Conservation (phyloP, 2,329 filamentous ascomycete species). For the Cladobotryum protrusum region DNA sequence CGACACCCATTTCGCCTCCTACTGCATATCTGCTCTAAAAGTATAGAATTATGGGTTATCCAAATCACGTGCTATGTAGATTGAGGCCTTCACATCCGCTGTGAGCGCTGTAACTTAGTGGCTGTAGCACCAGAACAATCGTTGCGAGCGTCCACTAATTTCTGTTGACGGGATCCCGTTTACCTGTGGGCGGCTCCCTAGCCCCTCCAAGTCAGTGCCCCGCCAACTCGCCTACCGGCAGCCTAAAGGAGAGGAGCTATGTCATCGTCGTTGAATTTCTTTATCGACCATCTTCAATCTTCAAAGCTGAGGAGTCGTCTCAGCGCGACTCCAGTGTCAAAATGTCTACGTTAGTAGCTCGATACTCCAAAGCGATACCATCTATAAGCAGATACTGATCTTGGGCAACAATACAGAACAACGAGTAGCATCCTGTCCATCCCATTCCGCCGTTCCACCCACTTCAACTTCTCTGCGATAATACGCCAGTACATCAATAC, state of each 20-base stretch:
- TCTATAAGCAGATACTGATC: background rate
- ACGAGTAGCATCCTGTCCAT: slow-evolving; percentile 62
- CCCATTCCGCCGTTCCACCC: slow-evolving; percentile 80
- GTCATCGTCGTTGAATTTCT: background rate
- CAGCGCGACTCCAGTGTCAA: background rate
- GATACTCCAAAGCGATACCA: too few species aligned
- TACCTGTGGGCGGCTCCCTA: too few species aligned
- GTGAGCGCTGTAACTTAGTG: too few species aligned
- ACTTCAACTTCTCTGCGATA: slow-evolving; percentile 70
- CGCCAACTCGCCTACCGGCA: slow-evolving; percentile 6
- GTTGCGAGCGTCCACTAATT: too few species aligned
- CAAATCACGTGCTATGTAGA: too few species aligned
- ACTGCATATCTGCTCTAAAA: too few species aligned
- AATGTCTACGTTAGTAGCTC: background rate
- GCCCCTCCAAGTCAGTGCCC: slow-evolving; percentile 4
- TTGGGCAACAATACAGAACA: slow-evolving; percentile 12
- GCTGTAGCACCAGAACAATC: too few species aligned
- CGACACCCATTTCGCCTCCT: too few species aligned
- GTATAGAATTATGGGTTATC: too few species aligned
- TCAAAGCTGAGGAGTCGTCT: background rate
- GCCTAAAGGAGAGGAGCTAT: background rate
- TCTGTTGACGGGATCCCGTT: too few species aligned
- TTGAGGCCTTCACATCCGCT: too few species aligned
- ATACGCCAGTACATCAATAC: slow-evolving; percentile 93
- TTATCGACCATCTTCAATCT: background rate